These are phyloP conservation scores for Kwoniella shandongensis DNA, from an alignment of 768 basidiomycete species.

Conservation along the genomic window DNA sequence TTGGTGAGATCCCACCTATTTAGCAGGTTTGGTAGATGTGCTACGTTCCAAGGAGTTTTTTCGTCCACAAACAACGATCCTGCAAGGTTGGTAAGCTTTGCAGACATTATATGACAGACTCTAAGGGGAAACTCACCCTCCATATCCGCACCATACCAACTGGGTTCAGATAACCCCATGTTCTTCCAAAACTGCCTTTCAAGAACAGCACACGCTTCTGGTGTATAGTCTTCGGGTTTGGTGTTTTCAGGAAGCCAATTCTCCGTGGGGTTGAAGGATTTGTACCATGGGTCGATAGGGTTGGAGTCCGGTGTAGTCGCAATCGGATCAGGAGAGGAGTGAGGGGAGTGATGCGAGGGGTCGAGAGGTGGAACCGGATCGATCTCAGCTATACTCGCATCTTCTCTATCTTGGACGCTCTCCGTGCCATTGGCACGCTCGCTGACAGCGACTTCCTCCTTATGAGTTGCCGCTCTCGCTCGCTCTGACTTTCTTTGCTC, in stretches of 20 bases:
- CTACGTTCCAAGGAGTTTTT: conserved; percentile 91
- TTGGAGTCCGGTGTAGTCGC: conserved; percentile 32
- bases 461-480: conserved; percentile 4
- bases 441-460: conserved; percentile 1
- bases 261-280: conserved; percentile 67
- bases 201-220: conserved; percentile 80
- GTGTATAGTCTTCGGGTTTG: conserved; percentile 72
- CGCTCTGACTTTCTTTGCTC: conserved; percentile 14
- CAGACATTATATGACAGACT: not conserved
- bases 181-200: conserved; percentile 92
- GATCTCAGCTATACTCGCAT: conserved; percentile 2
- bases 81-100: conserved; percentile 5
- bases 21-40: conserved; percentile 78
- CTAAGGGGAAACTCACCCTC: conserved; percentile 74
- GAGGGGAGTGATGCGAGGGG: conserved; percentile 29
- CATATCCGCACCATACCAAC: conserved; percentile 98
- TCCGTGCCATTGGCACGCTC: not conserved
- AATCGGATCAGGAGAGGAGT: conserved; percentile 40
- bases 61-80: conserved; percentile 63
- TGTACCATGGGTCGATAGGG: conserved; percentile 63
- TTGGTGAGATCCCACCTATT: conserved; percentile 68
- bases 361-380: conserved; percentile 29
- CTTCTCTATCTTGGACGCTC: not conserved
- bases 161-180: conserved; percentile 79
- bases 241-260: conserved; percentile 80